Base-by-base conservation (phyloP, 2,329 filamentous ascomycete genomes). In the Fusarium guadeloupense region DNA sequence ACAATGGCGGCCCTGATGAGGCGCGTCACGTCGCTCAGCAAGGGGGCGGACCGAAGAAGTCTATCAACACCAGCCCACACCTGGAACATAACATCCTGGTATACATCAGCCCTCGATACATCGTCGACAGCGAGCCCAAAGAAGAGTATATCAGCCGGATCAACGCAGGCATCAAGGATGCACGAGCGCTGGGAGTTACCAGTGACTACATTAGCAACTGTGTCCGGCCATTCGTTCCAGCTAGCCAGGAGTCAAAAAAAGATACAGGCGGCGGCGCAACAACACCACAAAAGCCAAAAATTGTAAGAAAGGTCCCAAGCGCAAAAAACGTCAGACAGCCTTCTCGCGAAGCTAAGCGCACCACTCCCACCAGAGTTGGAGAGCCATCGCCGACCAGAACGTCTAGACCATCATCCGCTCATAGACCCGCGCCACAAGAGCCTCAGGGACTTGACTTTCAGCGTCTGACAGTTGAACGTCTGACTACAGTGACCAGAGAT, bases 61-160 rank as follows among this genome's bases (percentile, higher is more conserved):
- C 49, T 7, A 38, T 57, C 30, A 64, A 64, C 21, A 56, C 44
- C 30, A 59, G 67, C n/a, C 54, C 70, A 33, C 60, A 68, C 45
- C 67, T 68, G 69, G 59, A 70, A 33, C 62, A 67, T 26, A 56
- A 72, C n/a, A 75, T 76, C 17, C 69, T 80, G 37, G 77, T 79
- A 16, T 80, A 80, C 49, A 63, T 78, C 50, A 79, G 75, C 54
- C 59, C 68, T 21, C 63, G 68, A 39, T 70, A 72, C 28, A 67
- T 71, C 30, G 46, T 63, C n/a, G 72, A 76, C 45, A 76, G 76
- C 33, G 45, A 56, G 8, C 76, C 77, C 17, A 73, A 71, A 50
- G 71, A 74, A 14, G 78, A 80, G 51, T 80, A 80, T 39, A 62
- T 79, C 30, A 66, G 71, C 37, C 75, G 77, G 28, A 77, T 80